Evolutionary conservation across 192 early-diverging fungal genomes (phyloP).

Genomic region (Geosiphon pyriformis): DNA sequence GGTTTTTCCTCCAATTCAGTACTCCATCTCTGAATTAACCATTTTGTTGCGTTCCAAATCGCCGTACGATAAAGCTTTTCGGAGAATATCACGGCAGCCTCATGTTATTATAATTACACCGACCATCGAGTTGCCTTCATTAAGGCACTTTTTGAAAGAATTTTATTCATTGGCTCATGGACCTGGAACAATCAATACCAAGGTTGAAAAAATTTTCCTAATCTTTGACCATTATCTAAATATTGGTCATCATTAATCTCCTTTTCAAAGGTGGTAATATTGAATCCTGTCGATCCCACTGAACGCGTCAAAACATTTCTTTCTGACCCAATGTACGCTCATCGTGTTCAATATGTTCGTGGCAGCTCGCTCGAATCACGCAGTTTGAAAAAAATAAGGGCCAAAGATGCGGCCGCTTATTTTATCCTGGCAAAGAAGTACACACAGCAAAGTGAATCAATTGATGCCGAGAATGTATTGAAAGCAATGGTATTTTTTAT

Average conservation of each 20-base stretch:
- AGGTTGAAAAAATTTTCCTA: conserved; percentile 5
- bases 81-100: conserved; percentile 21
- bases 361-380: conserved; percentile 24
- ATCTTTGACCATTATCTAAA: neutral
- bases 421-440: conserved; percentile 26
- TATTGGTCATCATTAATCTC: neutral
- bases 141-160: conserved; percentile 26
- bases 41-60: conserved; percentile 17
- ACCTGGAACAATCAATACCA: conserved; percentile 15
- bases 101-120: conserved; percentile 26
- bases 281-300: conserved; percentile 21
- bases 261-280: conserved; percentile 16
- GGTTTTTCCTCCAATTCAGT: no score
- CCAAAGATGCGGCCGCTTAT: conserved; percentile 22
- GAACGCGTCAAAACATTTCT: conserved; percentile 22
- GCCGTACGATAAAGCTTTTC: conserved; percentile 15
- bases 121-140: conserved; percentile 22
- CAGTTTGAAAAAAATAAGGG: conserved; percentile 11
- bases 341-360: conserved; percentile 24
- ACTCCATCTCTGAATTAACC: conserved; percentile 20
- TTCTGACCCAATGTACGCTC: conserved; percentile 20
- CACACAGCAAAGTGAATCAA: conserved; percentile 23
- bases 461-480: conserved; percentile 27
- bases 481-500: conserved; percentile 15
- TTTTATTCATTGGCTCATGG: conserved; percentile 25